phyloP scores from a whole-genome alignment of 257 asterid genomes.

The Solanum pennellii region DNA sequence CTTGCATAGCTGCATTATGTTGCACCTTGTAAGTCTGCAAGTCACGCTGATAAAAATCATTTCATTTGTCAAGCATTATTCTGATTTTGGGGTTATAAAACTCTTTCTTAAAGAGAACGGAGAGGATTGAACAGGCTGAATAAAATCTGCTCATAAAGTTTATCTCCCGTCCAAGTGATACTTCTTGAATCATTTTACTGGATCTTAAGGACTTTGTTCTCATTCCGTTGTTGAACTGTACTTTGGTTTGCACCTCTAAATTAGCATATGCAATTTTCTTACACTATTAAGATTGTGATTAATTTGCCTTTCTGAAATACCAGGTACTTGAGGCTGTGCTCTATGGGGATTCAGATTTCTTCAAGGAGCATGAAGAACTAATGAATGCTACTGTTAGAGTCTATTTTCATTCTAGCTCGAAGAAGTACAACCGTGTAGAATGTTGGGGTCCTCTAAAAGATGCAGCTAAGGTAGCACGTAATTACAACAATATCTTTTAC shows the following conservation, averaged over 20 bases:
- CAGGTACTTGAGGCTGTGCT: conserved; percentile 86
- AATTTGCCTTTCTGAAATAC: background rate
- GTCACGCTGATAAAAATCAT: background rate
- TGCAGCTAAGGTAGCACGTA: conserved; percentile 52
- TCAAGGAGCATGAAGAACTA: conserved; percentile 45
- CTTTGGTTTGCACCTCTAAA: background rate
- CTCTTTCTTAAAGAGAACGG: background rate
- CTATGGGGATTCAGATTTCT: conserved; percentile 70
- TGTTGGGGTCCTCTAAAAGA: conserved; percentile 89
- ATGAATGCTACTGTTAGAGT: conserved; percentile 76
- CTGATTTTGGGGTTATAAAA: background rate
- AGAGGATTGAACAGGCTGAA: background rate
- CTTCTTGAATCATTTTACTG: background rate
- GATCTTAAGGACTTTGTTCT: background rate
- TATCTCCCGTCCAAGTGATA: background rate
- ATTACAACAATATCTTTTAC: background rate
- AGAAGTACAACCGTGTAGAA: conserved; percentile 64
- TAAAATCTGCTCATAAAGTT: background rate
- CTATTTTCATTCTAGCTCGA: conserved; percentile 77
- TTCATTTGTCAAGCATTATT: background rate
- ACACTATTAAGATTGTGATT: background rate
- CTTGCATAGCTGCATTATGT: background rate
- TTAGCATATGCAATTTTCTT: background rate
- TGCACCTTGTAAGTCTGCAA: background rate
- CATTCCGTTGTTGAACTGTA: background rate